Conservation (phyloP, 805 yeast species). For the Jamesozyma lodderae region DNA sequence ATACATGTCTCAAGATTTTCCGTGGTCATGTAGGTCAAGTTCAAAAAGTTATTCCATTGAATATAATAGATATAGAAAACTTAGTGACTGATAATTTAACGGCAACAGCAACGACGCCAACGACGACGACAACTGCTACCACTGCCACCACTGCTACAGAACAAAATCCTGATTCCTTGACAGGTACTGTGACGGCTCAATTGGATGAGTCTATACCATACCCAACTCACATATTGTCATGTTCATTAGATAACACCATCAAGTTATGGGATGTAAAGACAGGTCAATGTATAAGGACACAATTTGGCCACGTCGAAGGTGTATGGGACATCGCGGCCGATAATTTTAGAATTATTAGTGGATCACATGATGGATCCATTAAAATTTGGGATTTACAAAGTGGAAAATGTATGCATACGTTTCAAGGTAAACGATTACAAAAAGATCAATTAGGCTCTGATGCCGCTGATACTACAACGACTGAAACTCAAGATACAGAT, state of each 20-base stretch:
- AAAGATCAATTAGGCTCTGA: constrained; percentile 2
- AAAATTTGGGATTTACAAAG: constrained; percentile 95
- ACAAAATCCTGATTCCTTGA: neutral
- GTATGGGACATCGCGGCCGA: constrained; percentile 97
- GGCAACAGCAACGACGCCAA: neutral
- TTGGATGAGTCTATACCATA: constrained; percentile 30
- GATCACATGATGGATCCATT: constrained; percentile 85
- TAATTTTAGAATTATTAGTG: constrained; percentile 86
- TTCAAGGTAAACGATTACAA: constrained; percentile 43
- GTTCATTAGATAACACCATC: constrained; percentile 87
- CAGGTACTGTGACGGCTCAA: constrained; percentile 4
- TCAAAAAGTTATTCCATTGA: constrained; percentile 82
- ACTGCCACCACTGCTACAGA: neutral
- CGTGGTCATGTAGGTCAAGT: constrained; percentile 91
- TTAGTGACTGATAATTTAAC: constrained; percentile 36
- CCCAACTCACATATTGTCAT: constrained; percentile 80
- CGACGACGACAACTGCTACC: constrained; percentile 3
- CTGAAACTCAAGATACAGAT: neutral
- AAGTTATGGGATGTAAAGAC: constrained; percentile 84
- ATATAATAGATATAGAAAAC: constrained; percentile 55
- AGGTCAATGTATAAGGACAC: constrained; percentile 84
- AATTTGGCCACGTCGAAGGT: constrained; percentile 97
- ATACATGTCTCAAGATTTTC: constrained; percentile 70
- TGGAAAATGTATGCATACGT: constrained; percentile 91
- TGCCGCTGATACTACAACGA: constrained; percentile 13